phyloP scores from a whole-genome alignment of 1,139 yeast species.

The Candida neerlandica region DNA sequence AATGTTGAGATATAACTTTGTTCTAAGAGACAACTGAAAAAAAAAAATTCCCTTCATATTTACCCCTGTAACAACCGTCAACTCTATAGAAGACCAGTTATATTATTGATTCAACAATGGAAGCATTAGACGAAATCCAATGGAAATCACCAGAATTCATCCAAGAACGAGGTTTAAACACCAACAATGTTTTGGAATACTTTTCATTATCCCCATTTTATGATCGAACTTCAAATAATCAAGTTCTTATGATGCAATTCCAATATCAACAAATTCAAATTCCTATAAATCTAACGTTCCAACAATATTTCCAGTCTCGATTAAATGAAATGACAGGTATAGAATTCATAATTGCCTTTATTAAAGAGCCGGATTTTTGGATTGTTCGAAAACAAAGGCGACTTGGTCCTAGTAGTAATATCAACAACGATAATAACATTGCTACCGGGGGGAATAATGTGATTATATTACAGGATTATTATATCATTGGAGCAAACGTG shows the following conservation, averaged over 20 bases:
- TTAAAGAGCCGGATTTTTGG: constrained; percentile 93
- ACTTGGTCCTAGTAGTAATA: constrained; percentile 34
- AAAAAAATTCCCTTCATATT: too few relatives aligned
- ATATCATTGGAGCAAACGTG: constrained; percentile 87
- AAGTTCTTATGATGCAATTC: constrained; percentile 91
- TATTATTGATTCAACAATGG: constrained; percentile 14
- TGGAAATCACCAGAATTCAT: constrained; percentile 99
- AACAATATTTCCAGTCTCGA: constrained; percentile 52
- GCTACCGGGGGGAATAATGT: constrained; percentile 28
- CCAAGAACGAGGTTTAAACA: constrained; percentile 79
- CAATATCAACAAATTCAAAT: constrained; percentile 75
- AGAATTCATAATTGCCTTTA: constrained; percentile 75
- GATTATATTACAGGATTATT: constrained; percentile 67
- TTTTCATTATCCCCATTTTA: constrained; percentile 93
- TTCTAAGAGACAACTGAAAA: too few relatives aligned
- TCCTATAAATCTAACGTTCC: constrained; percentile 39
- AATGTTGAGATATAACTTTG: too few relatives aligned
- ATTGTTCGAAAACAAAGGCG: constrained; percentile 81
- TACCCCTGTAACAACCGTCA: too few relatives aligned
- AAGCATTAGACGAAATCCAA: constrained; percentile 79
- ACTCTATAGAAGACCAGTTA: too few relatives aligned
- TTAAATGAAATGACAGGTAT: constrained; percentile 79
- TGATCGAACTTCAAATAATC: constrained; percentile 92
- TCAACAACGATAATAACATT: too few relatives aligned
- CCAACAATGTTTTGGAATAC: constrained; percentile 90